Evolutionary conservation across 1,284 basidiomycete species (phyloP).

Genomic region (Coriolopsis trogii): DNA sequence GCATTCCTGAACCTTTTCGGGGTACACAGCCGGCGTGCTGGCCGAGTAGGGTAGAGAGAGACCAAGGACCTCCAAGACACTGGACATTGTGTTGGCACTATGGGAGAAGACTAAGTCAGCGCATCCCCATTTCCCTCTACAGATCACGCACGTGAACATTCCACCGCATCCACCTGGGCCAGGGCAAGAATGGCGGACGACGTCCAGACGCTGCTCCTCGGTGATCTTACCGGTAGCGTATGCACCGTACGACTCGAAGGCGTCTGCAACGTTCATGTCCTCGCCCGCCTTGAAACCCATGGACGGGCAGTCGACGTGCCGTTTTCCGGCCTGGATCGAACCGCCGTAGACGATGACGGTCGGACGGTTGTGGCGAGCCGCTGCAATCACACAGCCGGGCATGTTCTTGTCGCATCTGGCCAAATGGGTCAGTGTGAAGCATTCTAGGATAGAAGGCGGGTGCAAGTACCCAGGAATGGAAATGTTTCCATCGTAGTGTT

Average conservation of each 20-base stretch:
- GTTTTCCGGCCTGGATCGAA: conserved; percentile 76
- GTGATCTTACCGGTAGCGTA: conserved; percentile 73
- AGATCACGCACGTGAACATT: conserved; percentile 71
- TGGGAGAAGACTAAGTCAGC: not conserved
- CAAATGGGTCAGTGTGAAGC: not conserved
- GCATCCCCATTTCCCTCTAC: not conserved
- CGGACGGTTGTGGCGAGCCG: conserved; percentile 81
- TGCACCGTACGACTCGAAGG: conserved; percentile 85
- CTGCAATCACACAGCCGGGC: conserved; percentile 89
- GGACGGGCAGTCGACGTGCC: conserved; percentile 79
- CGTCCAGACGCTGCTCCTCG: conserved; percentile 79
- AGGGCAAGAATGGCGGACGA: conserved; percentile 83
- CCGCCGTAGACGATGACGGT: conserved; percentile 88
- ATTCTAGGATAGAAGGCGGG: no score
- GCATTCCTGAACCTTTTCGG: conserved; percentile 87
- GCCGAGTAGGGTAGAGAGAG: conserved; percentile 92
- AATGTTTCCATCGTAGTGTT: conserved; percentile 89
- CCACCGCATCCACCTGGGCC: conserved; percentile 74
- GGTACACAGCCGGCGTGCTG: conserved; percentile 80
- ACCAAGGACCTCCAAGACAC: conserved; percentile 87
- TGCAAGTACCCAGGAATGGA: conserved; percentile 60
- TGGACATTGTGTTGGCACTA: conserved; percentile 88
- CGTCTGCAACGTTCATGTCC: conserved; percentile 81
- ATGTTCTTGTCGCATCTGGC: conserved; percentile 87
- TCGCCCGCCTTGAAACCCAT: conserved; percentile 81